A percentile compares a stretch with the other conserved stretches of the same genome.
Conservation (phyloP, 108 stramenopile genomes). For the Conticribra weissflogii region DNA sequence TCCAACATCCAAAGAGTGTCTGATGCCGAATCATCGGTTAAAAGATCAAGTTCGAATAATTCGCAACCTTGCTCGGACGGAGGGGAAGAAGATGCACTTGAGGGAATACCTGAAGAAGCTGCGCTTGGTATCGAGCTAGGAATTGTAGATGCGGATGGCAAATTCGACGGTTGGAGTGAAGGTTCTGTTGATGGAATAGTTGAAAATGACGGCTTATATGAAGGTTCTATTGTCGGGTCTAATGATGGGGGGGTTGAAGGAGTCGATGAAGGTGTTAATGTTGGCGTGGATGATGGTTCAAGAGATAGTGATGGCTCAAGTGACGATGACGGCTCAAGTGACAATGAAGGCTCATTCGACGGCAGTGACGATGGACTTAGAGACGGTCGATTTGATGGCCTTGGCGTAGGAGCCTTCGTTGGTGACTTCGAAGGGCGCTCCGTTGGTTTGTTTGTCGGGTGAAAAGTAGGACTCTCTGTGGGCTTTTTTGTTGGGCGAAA, state of each 20-base stretch:
- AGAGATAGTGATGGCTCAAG: too few relatives aligned
- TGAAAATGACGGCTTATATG: background rate
- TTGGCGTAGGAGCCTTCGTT: background rate
- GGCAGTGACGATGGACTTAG: slow-evolving; percentile 4
- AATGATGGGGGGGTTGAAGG: background rate
- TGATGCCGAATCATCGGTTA: background rate
- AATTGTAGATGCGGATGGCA: background rate
- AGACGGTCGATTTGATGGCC: background rate
- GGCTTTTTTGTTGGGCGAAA: slow-evolving; percentile 1
- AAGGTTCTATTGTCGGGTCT: background rate
- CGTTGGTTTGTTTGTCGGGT: background rate
- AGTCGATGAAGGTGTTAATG: background rate
- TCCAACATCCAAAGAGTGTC: background rate
- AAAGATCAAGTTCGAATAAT: background rate
- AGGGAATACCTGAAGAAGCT: background rate
- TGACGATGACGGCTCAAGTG: too few relatives aligned
- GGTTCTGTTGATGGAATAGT: background rate
- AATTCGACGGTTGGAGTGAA: background rate
- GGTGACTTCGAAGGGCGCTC: background rate
- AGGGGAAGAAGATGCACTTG: background rate
- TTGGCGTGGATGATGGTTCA: background rate
- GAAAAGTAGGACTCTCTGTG: background rate
- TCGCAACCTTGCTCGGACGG: background rate
- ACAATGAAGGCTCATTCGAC: too few relatives aligned
- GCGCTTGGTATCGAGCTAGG: too few relatives aligned